Conservation (phyloP, 1,284 basidiomycete species). For the Jaminaea rosea region DNA sequence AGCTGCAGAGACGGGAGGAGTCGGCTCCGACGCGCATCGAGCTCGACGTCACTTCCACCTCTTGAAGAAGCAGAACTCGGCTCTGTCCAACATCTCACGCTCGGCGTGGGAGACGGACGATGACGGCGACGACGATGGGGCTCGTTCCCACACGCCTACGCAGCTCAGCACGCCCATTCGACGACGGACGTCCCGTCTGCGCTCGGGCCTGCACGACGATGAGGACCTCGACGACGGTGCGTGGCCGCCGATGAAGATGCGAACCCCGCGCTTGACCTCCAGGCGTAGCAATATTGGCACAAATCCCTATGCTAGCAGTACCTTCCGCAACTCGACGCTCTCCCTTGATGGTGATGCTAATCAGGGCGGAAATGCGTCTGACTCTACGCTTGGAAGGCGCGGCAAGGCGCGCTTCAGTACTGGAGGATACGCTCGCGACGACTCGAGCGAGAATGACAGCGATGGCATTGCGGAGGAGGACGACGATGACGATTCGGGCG, state of each 20-base stretch:
- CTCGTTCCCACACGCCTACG: not conserved
- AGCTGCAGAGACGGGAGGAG: not conserved
- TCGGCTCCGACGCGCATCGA: not conserved
- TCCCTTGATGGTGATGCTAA: not conserved
- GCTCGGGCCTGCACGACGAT: not conserved
- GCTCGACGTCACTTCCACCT: too few species aligned
- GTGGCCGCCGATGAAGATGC: not conserved
- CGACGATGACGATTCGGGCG: slow-evolving; percentile 1
- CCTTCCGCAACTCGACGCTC: not conserved
- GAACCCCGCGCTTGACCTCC: slow-evolving; percentile 1
- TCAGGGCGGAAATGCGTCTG: not conserved
- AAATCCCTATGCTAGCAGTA: not conserved
- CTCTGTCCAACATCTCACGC: too few species aligned
- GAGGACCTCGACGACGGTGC: not conserved
- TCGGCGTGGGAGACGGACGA: too few species aligned
- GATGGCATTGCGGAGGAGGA: not conserved
- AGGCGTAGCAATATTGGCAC: slow-evolving; percentile 5
- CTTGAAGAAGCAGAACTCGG: too few species aligned
- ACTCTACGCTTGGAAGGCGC: not conserved
- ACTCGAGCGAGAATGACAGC: not conserved
- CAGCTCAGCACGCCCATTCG: not conserved
- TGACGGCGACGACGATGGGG: not conserved
- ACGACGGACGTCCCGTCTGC: not conserved
- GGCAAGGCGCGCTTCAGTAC: not conserved
- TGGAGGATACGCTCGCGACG: not conserved